Evolutionary conservation across 805 yeast species (phyloP).

Genomic region (Kluyveromyces aestuarii): DNA sequence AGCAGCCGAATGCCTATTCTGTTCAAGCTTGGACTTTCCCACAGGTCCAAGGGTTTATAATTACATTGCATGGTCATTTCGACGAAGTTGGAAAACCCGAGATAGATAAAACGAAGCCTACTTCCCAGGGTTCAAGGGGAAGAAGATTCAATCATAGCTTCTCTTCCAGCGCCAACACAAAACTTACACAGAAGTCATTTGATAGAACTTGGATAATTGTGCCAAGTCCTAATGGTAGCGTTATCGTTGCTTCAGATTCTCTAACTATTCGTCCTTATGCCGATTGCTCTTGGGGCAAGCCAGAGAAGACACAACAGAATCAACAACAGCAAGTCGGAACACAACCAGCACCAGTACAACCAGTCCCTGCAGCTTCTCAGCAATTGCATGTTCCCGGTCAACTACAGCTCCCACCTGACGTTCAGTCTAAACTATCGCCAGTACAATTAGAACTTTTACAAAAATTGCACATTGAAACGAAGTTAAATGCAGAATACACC

Average conservation of each 20-base stretch:
- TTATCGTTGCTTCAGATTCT: slow-evolving; percentile 83
- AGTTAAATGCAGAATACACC: slow-evolving; percentile 69
- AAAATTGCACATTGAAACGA: slow-evolving; percentile 62
- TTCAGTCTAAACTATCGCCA: slow-evolving; percentile 38
- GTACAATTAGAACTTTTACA: slow-evolving; percentile 56
- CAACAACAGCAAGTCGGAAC: slow-evolving; percentile 5
- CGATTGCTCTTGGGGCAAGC: slow-evolving; percentile 48
- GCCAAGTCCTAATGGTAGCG: slow-evolving; percentile 55
- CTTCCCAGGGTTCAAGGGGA: slow-evolving; percentile 14
- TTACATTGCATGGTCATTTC: slow-evolving; percentile 77
- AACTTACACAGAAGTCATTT: slow-evolving; percentile 60
- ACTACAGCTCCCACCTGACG: slow-evolving; percentile 47
- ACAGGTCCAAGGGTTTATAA: slow-evolving; percentile 65
- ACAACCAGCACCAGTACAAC: slow-evolving; percentile 2
- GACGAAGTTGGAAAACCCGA: slow-evolving; percentile 59
- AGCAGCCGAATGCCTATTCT: slow-evolving; percentile 57
- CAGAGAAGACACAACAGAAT: slow-evolving; percentile 2
- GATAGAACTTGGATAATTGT: slow-evolving; percentile 78
- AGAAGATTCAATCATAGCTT: slow-evolving; percentile 27
- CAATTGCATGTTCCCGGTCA: slow-evolving; percentile 13
- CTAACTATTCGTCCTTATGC: slow-evolving; percentile 56
- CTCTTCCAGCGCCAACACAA: slow-evolving; percentile 20
- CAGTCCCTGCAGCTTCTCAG: slow-evolving; percentile 3
- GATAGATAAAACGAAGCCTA: slow-evolving; percentile 18
- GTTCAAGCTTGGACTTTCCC: slow-evolving; percentile 71